Conservation (phyloP, 305 asterid genomes). For the Plantago lanceolata region DNA sequence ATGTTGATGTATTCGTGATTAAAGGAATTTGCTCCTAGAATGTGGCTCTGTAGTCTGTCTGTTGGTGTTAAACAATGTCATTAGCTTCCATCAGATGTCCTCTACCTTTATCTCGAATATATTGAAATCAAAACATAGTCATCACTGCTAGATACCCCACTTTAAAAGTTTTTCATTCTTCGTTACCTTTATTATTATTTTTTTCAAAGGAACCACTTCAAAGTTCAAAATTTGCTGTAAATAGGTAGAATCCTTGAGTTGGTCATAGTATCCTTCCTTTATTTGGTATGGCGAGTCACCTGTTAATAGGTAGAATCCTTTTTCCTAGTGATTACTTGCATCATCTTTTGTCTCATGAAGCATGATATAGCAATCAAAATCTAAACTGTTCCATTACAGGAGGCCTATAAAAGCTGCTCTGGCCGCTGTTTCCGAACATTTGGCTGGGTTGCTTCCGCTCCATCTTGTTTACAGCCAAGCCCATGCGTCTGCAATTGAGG, state of each 20-base stretch:
- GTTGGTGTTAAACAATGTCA: not conserved
- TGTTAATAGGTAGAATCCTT: not conserved
- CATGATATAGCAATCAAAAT: conserved; percentile 17
- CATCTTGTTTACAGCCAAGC: conserved; percentile 97
- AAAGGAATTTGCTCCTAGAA: conserved; percentile 1
- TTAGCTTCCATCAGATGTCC: conserved; percentile 10
- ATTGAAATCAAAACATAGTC: not conserved
- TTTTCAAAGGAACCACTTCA: not conserved
- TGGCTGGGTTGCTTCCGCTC: conserved; percentile 94
- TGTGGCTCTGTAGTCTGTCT: conserved; percentile 7
- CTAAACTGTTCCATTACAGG: conserved; percentile 45
- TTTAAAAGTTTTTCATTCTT: too few species aligned
- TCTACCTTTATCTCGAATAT: conserved; percentile 1
- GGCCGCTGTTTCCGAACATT: conserved; percentile 91
- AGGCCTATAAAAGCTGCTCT: conserved; percentile 91
- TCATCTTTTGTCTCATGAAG: conserved; percentile 3
- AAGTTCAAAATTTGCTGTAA: too few species aligned
- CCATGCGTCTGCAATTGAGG: conserved; percentile 96
- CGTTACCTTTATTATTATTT: too few species aligned
- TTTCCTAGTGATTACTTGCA: conserved; percentile 7
- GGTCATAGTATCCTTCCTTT: conserved; percentile 12
- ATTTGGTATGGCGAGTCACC: conserved; percentile 18
- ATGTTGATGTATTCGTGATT: conserved; percentile 16
- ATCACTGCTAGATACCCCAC: not conserved
- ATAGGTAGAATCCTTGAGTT: too few species aligned